phyloP scores from a whole-genome alignment of 73 alveolate genomes.

The Durusdinium trenchii region DNA sequence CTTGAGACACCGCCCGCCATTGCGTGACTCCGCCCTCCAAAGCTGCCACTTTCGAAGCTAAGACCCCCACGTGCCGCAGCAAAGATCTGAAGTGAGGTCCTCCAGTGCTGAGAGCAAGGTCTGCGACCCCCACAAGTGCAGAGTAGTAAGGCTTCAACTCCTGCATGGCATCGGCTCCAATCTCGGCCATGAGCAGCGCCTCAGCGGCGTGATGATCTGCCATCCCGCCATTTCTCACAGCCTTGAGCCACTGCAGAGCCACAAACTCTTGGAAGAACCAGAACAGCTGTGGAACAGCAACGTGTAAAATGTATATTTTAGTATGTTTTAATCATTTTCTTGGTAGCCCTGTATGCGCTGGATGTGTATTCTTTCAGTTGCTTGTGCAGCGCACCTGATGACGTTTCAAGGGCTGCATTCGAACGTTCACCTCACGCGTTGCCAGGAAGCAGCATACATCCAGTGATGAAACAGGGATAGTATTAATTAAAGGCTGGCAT shows the following conservation, averaged over 20 bases:
- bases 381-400: conserved; percentile 30
- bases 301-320: no score
- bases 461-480: no score
- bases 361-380: no score
- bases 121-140: conserved; percentile 76
- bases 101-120: conserved; percentile 50
- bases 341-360: no score
- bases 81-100: not conserved
- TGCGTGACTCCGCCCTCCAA: conserved; percentile 45
- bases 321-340: no score
- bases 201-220: no score
- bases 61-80: conserved; percentile 55
- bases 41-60: conserved; percentile 46
- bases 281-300: no score
- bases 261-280: no score
- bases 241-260: no score
- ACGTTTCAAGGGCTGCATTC: conserved; percentile 53
- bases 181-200: no score
- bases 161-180: not conserved
- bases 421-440: conserved; percentile 14
- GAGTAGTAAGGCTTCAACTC: conserved; percentile 62
- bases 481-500: no score
- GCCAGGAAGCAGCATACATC: not conserved
- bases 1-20: conserved; percentile 22
- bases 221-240: no score